Conservation (phyloP, 805 yeast genomes). For the Schizosaccharomyces osmophilus region DNA sequence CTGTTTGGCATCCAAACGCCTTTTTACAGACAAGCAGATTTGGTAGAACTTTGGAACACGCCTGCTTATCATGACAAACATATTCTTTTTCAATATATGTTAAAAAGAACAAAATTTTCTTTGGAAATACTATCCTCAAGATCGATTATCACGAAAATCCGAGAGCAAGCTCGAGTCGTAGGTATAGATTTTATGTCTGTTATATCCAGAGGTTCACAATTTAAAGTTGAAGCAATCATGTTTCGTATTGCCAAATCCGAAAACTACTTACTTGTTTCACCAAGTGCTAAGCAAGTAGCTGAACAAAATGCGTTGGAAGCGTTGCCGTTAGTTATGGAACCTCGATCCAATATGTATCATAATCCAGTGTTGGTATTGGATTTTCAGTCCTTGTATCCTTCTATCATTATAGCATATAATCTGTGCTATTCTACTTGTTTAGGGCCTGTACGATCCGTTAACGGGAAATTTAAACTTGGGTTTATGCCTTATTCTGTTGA, state of each 20-base stretch:
- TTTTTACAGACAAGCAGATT: slow-evolving; percentile 22
- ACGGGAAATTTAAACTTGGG: not conserved
- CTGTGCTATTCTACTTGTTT: slow-evolving; percentile 32
- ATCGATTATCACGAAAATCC: slow-evolving; percentile 41
- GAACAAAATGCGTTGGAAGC: slow-evolving; percentile 68
- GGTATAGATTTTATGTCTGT: slow-evolving; percentile 83
- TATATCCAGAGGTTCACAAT: slow-evolving; percentile 78
- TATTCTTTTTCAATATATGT: slow-evolving; percentile 23
- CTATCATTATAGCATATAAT: slow-evolving; percentile 74
- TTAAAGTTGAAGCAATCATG: slow-evolving; percentile 69
- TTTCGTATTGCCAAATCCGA: slow-evolving; percentile 53
- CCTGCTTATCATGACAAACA: slow-evolving; percentile 10
- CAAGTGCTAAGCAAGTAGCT: slow-evolving; percentile 57
- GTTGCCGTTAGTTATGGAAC: slow-evolving; percentile 82
- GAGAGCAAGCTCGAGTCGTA: slow-evolving; percentile 61
- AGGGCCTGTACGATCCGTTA: slow-evolving; percentile 12
- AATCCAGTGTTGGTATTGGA: slow-evolving; percentile 79
- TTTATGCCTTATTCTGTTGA: not conserved
- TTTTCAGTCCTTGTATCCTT: slow-evolving; percentile 84
- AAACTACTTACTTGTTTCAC: slow-evolving; percentile 47
- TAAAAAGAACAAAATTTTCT: slow-evolving; percentile 21
- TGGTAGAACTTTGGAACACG: slow-evolving; percentile 25
- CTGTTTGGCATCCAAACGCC: slow-evolving; percentile 47
- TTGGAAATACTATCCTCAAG: slow-evolving; percentile 28
- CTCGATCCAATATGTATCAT: slow-evolving; percentile 58